Percentiles rank a stretch among this genome's conserved stretches.
These are phyloP conservation scores for Verticillium tricorpus DNA, from an alignment of 2,329 filamentous ascomycete genomes.

Conservation along the genomic window DNA sequence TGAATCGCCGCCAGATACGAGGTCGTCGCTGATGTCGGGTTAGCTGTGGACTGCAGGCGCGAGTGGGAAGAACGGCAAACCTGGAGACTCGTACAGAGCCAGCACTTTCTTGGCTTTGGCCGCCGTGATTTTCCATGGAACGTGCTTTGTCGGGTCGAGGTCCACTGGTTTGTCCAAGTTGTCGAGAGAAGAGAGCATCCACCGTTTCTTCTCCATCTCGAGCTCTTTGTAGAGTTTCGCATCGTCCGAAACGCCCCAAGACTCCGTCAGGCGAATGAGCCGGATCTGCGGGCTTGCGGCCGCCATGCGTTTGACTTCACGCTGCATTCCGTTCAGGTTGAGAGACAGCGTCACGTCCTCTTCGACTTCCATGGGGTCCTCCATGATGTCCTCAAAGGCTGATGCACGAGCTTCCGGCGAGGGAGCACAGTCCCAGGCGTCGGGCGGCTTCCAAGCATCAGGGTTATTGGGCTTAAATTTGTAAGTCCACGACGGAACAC, in stretches of 20 bases:
- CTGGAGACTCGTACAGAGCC: slow-evolving; percentile 46
- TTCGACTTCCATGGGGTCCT: slow-evolving; percentile 11
- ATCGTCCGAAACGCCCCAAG: slow-evolving; percentile 39
- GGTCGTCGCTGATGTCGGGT: slow-evolving; percentile 34
- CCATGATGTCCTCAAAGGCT: slow-evolving; percentile 16
- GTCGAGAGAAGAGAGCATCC: slow-evolving; percentile 57
- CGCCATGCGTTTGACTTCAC: slow-evolving; percentile 52
- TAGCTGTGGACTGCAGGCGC: slow-evolving; percentile 16
- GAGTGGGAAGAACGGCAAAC: slow-evolving; percentile 25
- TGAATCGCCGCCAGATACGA: slow-evolving; percentile 45
- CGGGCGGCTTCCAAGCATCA: slow-evolving; percentile 40
- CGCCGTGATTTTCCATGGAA: slow-evolving; percentile 10
- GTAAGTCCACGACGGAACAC: slow-evolving; percentile 13
- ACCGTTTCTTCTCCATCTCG: slow-evolving; percentile 53
- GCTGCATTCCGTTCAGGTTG: slow-evolving; percentile 36
- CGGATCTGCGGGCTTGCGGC: slow-evolving; percentile 46
- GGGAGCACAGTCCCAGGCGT: slow-evolving; percentile 35
- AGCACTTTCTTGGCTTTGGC: slow-evolving; percentile 31
- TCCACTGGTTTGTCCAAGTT: slow-evolving; percentile 32
- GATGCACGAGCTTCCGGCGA: slow-evolving; percentile 15
- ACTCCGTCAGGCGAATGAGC: slow-evolving; percentile 50
- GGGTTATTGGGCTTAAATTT: slow-evolving; percentile 28
- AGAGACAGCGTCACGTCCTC: slow-evolving; percentile 17
- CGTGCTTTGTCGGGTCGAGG: slow-evolving; percentile 8
- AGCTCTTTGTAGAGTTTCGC: slow-evolving; percentile 44